Evolutionary conservation across 2,329 filamentous ascomycete genomes (phyloP).

Genomic region (Penicillium sp.): DNA sequence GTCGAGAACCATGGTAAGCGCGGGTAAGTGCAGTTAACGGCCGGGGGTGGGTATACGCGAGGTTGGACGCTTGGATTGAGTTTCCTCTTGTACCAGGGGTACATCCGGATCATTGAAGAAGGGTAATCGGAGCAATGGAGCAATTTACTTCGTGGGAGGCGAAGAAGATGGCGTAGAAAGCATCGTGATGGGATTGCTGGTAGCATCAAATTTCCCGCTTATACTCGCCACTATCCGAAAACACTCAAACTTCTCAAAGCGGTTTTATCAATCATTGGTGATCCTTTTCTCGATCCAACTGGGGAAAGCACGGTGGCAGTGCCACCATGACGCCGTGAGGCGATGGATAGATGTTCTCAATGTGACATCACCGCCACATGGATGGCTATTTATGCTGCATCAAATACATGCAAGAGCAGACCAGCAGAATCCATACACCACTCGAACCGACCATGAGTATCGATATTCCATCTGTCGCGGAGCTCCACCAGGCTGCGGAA

Average conservation of each 20-base stretch:
- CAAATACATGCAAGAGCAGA: neutral
- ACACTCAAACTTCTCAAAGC: neutral
- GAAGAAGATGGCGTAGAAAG: too few species aligned
- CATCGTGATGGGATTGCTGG: too few species aligned
- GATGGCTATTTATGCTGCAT: slow-evolving; percentile 11
- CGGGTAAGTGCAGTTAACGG: neutral
- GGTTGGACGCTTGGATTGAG: too few species aligned
- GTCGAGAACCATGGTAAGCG: neutral
- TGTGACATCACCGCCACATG: slow-evolving; percentile 23
- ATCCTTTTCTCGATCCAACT: neutral
- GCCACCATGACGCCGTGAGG: slow-evolving; percentile 17
- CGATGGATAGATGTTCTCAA: slow-evolving; percentile 19
- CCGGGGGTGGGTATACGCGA: too few species aligned
- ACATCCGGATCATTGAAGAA: too few species aligned
- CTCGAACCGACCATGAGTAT: slow-evolving; percentile 11
- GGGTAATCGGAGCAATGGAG: too few species aligned
- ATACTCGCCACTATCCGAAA: too few species aligned
- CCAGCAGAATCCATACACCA: neutral
- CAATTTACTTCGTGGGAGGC: too few species aligned
- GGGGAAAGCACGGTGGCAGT: slow-evolving; percentile 9
- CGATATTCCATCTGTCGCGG: slow-evolving; percentile 27
- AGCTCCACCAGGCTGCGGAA: slow-evolving; percentile 30
- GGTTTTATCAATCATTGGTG: neutral
- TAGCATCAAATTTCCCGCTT: too few species aligned
- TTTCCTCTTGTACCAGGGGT: too few species aligned